phyloP scores from a whole-genome alignment of 345 rosid species.

The rapeseed (Brassica napus) region DNA sequence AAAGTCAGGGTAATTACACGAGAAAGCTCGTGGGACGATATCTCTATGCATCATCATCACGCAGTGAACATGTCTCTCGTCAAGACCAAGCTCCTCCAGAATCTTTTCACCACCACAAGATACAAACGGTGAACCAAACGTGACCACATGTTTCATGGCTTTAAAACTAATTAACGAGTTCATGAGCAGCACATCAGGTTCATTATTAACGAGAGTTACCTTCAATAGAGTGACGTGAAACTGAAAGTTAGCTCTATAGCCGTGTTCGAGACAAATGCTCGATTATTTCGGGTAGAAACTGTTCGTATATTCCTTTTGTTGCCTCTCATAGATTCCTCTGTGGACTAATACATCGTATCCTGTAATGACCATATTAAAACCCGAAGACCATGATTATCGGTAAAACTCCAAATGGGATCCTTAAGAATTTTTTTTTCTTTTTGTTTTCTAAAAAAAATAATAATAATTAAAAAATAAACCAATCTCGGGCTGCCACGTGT shows the following conservation, averaged over 20 bases:
- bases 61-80: slow-evolving; percentile 58
- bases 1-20: slow-evolving; percentile 66
- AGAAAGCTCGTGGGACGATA: slow-evolving; percentile 91
- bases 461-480: too few relatives aligned
- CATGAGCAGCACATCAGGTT: slow-evolving; percentile 73
- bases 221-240: slow-evolving; percentile 89
- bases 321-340: slow-evolving; percentile 92
- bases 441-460: too few relatives aligned
- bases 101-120: slow-evolving; percentile 72
- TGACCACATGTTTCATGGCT: slow-evolving; percentile 64
- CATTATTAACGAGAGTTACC: slow-evolving; percentile 74
- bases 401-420: too few relatives aligned
- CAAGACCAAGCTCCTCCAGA: slow-evolving; percentile 64
- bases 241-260: slow-evolving; percentile 74
- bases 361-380: too few relatives aligned
- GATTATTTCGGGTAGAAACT: slow-evolving; percentile 73
- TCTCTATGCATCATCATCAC: slow-evolving; percentile 91
- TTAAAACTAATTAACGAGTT: slow-evolving; percentile 53
- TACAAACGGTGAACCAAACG: slow-evolving; percentile 88
- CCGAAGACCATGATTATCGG: too few relatives aligned
- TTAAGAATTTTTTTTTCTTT: too few relatives aligned
- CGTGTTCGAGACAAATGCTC: slow-evolving; percentile 54
- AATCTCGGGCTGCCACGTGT: too few relatives aligned
- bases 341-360: slow-evolving; percentile 50
- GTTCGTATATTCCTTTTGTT: slow-evolving; percentile 83